Percentiles rank a stretch among this genome's conserved stretches.
Evolutionary conservation across 2,329 filamentous ascomycete genomes (phyloP).

Genomic region (Trichoderma citrinoviride): DNA sequence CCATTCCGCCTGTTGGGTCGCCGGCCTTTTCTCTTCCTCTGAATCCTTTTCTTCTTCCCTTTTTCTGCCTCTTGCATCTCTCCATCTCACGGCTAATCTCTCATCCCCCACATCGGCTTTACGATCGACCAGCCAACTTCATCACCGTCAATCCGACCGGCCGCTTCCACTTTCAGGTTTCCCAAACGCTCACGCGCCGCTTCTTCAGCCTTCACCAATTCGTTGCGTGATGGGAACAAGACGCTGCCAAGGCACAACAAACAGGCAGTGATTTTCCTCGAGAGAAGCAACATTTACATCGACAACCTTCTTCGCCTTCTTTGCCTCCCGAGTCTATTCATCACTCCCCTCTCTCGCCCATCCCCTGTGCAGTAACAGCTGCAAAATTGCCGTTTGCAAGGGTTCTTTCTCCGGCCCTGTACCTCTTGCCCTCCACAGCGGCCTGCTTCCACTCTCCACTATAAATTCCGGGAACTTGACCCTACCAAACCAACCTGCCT

Average conservation of each 20-base stretch:
- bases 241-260: not conserved
- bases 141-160: not conserved
- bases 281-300: too few species aligned
- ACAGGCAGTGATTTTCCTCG: not conserved
- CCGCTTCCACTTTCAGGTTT: not conserved
- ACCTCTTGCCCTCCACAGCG: not conserved
- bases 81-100: not conserved
- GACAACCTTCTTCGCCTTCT: not conserved
- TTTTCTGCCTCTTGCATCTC: not conserved
- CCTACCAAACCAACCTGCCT: not conserved
- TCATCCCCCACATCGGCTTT: not conserved
- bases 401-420: constrained; percentile 7
- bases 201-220: constrained; percentile 11
- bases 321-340: not conserved
- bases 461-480: constrained; percentile 4
- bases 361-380: too few species aligned
- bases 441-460: constrained; percentile 11
- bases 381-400: not conserved
- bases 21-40: not conserved
- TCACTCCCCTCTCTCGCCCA: too few species aligned
- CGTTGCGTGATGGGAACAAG: constrained; percentile 18
- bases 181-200: constrained; percentile 11
- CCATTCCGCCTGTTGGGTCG: not conserved
- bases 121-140: not conserved
- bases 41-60: not conserved